Evolutionary conservation across 495 filamentous ascomycete genomes (phyloP).

Genomic region (Opeltia flavorubescens): DNA sequence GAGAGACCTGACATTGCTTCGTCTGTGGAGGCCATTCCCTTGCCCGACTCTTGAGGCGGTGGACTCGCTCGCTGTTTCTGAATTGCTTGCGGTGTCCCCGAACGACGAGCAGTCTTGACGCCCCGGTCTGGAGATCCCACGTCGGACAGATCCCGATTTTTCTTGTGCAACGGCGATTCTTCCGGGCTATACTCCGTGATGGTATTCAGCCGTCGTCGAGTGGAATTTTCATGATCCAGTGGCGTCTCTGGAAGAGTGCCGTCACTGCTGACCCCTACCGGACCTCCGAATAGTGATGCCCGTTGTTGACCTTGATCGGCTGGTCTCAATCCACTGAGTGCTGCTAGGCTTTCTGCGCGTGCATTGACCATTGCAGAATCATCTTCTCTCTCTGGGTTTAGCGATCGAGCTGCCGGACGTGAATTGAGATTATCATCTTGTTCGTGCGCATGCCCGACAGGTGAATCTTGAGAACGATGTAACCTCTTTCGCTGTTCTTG

Average conservation of each 20-base stretch:
- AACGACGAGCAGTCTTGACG: conserved; percentile 18
- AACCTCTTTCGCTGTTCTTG: neutral
- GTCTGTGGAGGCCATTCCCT: conserved; percentile 28
- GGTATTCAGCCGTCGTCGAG: conserved; percentile 20
- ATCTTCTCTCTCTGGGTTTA: neutral
- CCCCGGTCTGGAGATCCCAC: conserved; percentile 20
- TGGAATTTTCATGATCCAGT: conserved; percentile 4
- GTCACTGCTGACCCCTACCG: conserved; percentile 11
- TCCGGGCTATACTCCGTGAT: conserved; percentile 28
- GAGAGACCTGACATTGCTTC: conserved; percentile 33
- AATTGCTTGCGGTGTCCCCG: conserved; percentile 17
- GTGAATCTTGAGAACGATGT: neutral
- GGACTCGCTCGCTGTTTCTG: conserved; percentile 7
- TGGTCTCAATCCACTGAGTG: neutral
- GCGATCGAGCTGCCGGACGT: neutral
- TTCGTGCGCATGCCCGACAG: neutral
- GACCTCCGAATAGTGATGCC: conserved; percentile 19
- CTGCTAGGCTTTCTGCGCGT: conserved; percentile 5
- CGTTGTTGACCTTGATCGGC: neutral
- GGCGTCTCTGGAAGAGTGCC: conserved; percentile 6
- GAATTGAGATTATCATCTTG: neutral
- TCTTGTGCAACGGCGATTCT: conserved; percentile 22
- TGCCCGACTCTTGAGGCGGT: neutral
- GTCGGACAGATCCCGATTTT: conserved; percentile 17
- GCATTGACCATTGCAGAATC: neutral